A percentile compares a stretch with the other conserved stretches of the same genome.
phyloP scores from a whole-genome alignment of 78 protist genomes.

The Dictyostelium citrinum region DNA sequence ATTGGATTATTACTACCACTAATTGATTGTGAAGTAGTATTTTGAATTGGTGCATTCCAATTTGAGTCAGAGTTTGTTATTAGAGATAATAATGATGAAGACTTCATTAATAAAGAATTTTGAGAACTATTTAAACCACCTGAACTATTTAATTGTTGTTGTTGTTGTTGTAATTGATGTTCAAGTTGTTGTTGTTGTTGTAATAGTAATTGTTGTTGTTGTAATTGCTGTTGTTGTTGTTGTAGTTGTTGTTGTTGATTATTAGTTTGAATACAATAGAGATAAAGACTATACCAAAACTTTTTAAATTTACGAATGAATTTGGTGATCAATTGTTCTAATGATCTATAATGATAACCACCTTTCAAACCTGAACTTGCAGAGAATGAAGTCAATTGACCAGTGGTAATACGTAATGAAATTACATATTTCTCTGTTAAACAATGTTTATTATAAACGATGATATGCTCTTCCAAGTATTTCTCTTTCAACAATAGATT shows the following conservation, averaged over 20 bases:
- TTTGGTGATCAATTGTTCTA: slow-evolving; percentile 26
- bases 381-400: slow-evolving; percentile 65
- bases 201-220: neutral
- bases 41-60: neutral
- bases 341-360: slow-evolving; percentile 63
- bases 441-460: slow-evolving; percentile 34
- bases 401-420: slow-evolving; percentile 47
- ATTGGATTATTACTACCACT: no score
- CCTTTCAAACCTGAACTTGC: slow-evolving; percentile 71
- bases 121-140: neutral
- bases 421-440: slow-evolving; percentile 49
- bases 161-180: slow-evolving; percentile 6
- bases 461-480: slow-evolving; percentile 57
- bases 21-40: no score
- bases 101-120: neutral
- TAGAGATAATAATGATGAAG: neutral
- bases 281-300: slow-evolving; percentile 27
- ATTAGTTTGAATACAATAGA: neutral
- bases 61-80: neutral
- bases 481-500: slow-evolving; percentile 42
- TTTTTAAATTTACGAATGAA: slow-evolving; percentile 59
- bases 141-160: neutral
- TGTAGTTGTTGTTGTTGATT: neutral
- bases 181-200: slow-evolving; percentile 3
- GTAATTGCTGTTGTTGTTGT: neutral